Base-by-base conservation (phyloP, 2,329 filamentous ascomycete genomes). In the Pestalotiopsis sp. region DNA sequence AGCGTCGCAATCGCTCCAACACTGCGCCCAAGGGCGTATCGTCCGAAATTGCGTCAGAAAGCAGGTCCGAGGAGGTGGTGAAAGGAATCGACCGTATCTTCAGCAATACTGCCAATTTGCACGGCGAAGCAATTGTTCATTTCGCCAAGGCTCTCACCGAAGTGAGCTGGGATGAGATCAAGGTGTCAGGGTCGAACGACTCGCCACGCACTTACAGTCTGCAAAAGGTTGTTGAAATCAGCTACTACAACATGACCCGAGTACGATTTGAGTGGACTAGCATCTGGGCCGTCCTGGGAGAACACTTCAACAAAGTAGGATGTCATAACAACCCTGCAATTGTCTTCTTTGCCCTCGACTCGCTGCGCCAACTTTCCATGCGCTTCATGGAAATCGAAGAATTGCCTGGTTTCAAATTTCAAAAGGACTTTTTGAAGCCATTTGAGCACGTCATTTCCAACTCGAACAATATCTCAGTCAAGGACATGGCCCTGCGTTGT, bases 191-290 rank as follows among this genome's bases (percentile, higher is more conserved):
- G 0, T 93, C 95, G 68, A 98, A 95, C 77, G 96, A 99, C 70
- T 97, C 94, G 25, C 96, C 96, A 12, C 90, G 97, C 67, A 99
- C 95, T 9, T 99, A 98, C 86, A 98, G 95, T 82, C 84, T 99
- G 70, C 96, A 99, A 78, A 99, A 99, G 81, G 89, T 99, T 71
- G 97, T 99, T 17, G 96, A 99, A 81, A 98, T 99, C 80, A 97
- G 94, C 79, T 98, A 97, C 81, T 99, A 99, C 88, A 99, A 99
- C 83, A 99, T 99, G 96, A 94, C 93, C 69, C 91, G 96, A 85
- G 95, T 99, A 45, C 92, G 96, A 75, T 98, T 98, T 75, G 96
- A 99, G 79, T 99, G 96, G 96, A 97, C 93, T 13, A 95, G 92
- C 75, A 97, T 99, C 69, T 99, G 96, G 96, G 93, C 93, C 71